Base-by-base conservation (phyloP, 192 early-diverging fungal species). In the Podila verticillata region DNA sequence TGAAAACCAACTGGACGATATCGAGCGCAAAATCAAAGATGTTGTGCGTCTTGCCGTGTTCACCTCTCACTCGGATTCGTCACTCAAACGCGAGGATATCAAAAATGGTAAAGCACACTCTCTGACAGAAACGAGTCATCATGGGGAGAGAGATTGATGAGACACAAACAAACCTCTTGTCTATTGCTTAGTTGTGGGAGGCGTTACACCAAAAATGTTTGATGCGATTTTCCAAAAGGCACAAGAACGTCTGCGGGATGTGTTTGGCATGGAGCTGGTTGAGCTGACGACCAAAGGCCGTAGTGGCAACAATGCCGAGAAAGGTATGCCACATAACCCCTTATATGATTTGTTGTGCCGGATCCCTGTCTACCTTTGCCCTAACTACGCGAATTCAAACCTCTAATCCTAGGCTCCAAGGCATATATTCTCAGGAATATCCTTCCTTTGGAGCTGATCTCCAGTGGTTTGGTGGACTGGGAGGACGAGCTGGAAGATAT, bases 201-300 rank as follows among this genome's bases (percentile, higher is more conserved):
- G 86, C 29, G 82, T 85, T 29, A 57, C 82, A 9, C 51, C 51
- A 54, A 78, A 75, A 29, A 39, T 79, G 20, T 91, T 82, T 51
- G 67, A 80, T n/a, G n/a, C n/a, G 1, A 81, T 91, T 3, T 85
- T 91, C 48, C 61, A 75, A 10, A 69, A 72, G 24, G 89, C 91
- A 12, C 87, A 88, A 48, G 61, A 81, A 22, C 65, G 74, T 26
- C 63, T 93, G 12, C 74, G 81, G 29, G 68, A 78, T 22, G 72
- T 87, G 15, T 91, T 92, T 85, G 92, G 92, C 9, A 87, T 93
- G 85, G 88, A 89, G 34, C 26, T 93, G 73, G 84, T 68, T 8
- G 89, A 90, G 60, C 69, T 92, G 24, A 85, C 85, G 2, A 56
- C 70, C 10, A 81, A 63, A 62, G 82, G 86, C 19, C 69, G 77